phyloP scores from a whole-genome alignment of 2,329 filamentous ascomycete genomes.

The Fusarium citri region DNA sequence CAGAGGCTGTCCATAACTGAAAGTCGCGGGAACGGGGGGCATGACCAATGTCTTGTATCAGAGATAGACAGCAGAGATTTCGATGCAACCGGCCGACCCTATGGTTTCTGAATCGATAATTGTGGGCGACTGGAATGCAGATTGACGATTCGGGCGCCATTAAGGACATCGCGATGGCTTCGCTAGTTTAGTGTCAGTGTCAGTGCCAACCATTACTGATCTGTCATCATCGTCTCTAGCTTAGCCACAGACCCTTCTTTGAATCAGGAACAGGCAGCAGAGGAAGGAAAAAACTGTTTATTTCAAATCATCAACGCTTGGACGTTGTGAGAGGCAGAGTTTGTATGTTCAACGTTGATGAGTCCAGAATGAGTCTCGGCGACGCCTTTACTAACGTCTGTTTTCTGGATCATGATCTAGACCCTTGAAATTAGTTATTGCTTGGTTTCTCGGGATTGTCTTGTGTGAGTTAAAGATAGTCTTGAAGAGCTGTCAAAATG shows the following conservation, averaged over 20 bases:
- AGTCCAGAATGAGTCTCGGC: constrained; percentile 18
- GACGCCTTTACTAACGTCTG: constrained; percentile 24
- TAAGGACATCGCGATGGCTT: constrained; percentile 26
- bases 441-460: not conserved
- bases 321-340: not conserved
- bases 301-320: constrained; percentile 28
- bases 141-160: constrained; percentile 16
- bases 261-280: not conserved
- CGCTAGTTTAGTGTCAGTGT: constrained; percentile 10
- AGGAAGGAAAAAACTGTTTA: not conserved
- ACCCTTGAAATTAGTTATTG: not conserved
- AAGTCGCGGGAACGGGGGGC: not conserved
- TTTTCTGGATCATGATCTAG: constrained; percentile 18
- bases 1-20: not conserved
- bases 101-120: constrained; percentile 1
- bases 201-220: not conserved
- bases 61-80: constrained; percentile 15
- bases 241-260: not conserved
- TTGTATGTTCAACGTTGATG: not conserved
- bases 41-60: constrained; percentile 14
- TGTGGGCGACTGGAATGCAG: constrained; percentile 29
- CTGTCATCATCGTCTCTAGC: not conserved
- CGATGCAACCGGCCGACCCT: constrained; percentile 14
- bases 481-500: not conserved
- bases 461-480: not conserved